Conservation (phyloP, 2,329 filamentous ascomycete genomes). For the Cryphonectria japonica region DNA sequence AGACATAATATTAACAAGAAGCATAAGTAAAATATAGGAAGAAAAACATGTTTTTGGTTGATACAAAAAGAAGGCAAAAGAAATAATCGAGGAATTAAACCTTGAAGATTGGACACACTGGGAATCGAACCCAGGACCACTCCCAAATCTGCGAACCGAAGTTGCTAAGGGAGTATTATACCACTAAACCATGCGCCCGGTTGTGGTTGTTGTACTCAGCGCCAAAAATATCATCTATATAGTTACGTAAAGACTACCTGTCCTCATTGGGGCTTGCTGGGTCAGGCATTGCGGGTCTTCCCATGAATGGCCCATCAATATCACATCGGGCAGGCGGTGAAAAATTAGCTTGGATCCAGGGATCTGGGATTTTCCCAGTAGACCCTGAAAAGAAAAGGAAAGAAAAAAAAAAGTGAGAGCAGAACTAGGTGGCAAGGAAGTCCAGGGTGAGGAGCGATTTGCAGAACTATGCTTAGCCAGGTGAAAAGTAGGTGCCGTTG, state of each 20-base stretch:
- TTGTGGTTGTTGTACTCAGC: neutral
- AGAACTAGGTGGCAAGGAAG: too few relatives aligned
- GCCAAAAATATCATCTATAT: neutral
- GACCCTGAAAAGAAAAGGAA: neutral
- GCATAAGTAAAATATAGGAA: neutral
- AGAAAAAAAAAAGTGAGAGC: too few relatives aligned
- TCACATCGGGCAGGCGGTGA: neutral
- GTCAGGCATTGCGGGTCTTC: neutral
- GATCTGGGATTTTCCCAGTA: neutral
- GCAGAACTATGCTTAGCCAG: too few relatives aligned
- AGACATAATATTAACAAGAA: too few relatives aligned
- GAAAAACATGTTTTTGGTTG: neutral
- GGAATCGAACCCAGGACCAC: slow-evolving; percentile 15
- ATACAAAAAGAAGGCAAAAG: neutral
- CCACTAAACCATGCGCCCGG: slow-evolving; percentile 14
- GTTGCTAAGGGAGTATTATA: slow-evolving; percentile 14
- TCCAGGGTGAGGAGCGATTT: neutral
- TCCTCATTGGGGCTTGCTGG: neutral
- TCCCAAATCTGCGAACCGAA: neutral
- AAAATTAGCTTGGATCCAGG: neutral
- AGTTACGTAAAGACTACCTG: neutral
- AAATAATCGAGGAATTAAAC: neutral
- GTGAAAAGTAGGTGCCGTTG: too few relatives aligned
- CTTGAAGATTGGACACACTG: slow-evolving; percentile 4
- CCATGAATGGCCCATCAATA: neutral